Evolutionary conservation across 164 flowering plant species (phyloP).

Genomic region (Annona cherimola): DNA sequence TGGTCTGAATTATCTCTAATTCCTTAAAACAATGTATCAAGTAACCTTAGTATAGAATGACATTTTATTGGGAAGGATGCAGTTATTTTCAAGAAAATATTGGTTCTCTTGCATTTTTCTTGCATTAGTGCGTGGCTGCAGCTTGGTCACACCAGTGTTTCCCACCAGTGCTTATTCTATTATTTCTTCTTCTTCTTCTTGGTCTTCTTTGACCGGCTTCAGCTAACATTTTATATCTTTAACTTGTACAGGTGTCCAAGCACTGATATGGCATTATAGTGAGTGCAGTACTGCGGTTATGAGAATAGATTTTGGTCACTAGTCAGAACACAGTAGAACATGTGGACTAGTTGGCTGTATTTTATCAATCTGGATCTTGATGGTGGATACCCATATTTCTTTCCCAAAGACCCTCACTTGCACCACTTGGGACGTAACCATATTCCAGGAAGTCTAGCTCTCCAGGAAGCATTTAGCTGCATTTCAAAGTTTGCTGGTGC

Average conservation of each 20-base stretch:
- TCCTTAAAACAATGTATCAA: too few species aligned
- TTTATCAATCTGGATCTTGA: conserved; percentile 38
- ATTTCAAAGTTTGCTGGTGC: conserved; percentile 65
- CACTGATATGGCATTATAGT: neutral
- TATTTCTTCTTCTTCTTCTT: too few species aligned
- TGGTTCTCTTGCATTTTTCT: too few species aligned
- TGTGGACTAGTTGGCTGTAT: conserved; percentile 43
- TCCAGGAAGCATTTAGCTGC: conserved; percentile 60
- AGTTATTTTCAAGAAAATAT: too few species aligned
- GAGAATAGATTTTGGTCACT: neutral
- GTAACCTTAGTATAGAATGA: too few species aligned
- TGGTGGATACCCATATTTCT: conserved; percentile 36
- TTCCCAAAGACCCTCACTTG: conserved; percentile 34
- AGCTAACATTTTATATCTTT: neutral
- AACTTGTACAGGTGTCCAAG: neutral
- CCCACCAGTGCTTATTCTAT: too few species aligned
- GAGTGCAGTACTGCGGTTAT: neutral
- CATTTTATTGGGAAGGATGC: too few species aligned
- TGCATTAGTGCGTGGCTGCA: too few species aligned
- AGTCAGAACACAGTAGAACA: conserved; percentile 12
- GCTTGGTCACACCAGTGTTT: too few species aligned
- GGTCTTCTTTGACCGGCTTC: neutral
- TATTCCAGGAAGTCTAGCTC: conserved; percentile 50
- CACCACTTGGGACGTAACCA: conserved; percentile 23
- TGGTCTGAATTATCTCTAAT: too few species aligned